Evolutionary conservation across 768 basidiomycete species (phyloP), one percentile per base, ranked within the genome.

Genomic region (Pulveroboletus sp.): DNA sequence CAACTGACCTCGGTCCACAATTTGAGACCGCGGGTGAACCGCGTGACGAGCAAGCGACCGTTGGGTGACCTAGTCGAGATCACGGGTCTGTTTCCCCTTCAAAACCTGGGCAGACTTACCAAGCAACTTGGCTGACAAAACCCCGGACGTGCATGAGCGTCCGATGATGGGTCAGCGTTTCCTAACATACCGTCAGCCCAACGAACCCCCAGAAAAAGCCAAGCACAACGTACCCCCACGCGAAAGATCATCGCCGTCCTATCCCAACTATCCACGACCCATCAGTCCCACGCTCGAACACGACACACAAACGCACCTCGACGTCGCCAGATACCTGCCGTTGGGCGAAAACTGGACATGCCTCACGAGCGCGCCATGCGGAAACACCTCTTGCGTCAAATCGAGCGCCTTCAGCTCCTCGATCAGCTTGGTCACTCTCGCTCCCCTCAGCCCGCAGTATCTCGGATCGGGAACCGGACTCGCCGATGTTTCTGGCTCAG

Each of bases 341-440:
- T 76, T 73, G 5, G 78, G 79, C 16, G 79, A 80, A 63, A 80
- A 80, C 52, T 80, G 74, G 29, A 81, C 50, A 43, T 80, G 77
- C n/a, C 78, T 59, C 31, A 80, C 79, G 23, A 79, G 70, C 10
- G 78, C 79, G 20, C 62, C 60, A 43, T 80, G 78, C 4, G 71
- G 68, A 19, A 57, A 60, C 7, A 76, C 49, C 38, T 71, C 72
- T 47, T 78, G 72, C 7, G 64, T 63, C 35, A 67, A 49, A 27
- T 63, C 58, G 44, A 80, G 60, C 40, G 49, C 60, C 55, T 69
- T 72, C 32, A 80, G 58, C 40, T 69, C 69, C 11, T 75, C 71
- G 13, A 75, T 64, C 27, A 73, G 60, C 16, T 62, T 56, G 17
- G 71, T 57, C 21, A 78, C 63, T 20, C 78, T 64, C 31, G 70